phyloP scores from a whole-genome alignment of 176 grass and related monocot genomes.

The Cenchrus purpureus region DNA sequence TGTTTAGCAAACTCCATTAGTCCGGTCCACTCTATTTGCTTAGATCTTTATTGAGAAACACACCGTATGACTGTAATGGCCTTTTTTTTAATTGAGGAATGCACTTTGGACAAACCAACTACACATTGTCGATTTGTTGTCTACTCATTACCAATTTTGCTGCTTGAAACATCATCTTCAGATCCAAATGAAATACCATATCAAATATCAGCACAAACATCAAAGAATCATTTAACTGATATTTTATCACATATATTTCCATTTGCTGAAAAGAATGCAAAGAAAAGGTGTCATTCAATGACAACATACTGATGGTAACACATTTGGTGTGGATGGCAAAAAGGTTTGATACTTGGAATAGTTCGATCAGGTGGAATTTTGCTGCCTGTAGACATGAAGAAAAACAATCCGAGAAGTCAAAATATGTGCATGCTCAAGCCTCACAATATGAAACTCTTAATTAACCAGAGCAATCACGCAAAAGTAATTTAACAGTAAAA shows the following conservation, averaged over 20 bases:
- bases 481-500: not conserved
- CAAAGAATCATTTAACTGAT: constrained; percentile 3
- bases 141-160: constrained; percentile 5
- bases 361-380: constrained; percentile 53
- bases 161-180: not conserved
- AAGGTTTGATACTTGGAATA: constrained; percentile 56
- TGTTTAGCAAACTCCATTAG: not conserved
- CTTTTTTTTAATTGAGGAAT: not conserved
- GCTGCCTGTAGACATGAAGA: constrained; percentile 51
- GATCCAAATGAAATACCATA: constrained; percentile 3
- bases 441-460: not conserved
- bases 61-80: not conserved
- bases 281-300: not conserved
- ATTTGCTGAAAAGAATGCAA: constrained; percentile 30
- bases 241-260: constrained; percentile 16
- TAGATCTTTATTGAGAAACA: constrained; percentile 10
- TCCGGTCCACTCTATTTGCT: not conserved
- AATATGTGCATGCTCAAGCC: not conserved
- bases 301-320: constrained; percentile 72
- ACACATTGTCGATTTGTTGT: not conserved
- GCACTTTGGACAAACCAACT: not conserved
- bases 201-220: not conserved
- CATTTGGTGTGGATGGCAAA: constrained; percentile 68
- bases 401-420: not conserved
- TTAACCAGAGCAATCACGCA: not conserved